A percentile compares a stretch with the other conserved stretches of the same genome.
These are phyloP conservation scores for Fusarium sp. DNA, from an alignment of 2,329 filamentous ascomycete genomes.

Conservation along the genomic window DNA sequence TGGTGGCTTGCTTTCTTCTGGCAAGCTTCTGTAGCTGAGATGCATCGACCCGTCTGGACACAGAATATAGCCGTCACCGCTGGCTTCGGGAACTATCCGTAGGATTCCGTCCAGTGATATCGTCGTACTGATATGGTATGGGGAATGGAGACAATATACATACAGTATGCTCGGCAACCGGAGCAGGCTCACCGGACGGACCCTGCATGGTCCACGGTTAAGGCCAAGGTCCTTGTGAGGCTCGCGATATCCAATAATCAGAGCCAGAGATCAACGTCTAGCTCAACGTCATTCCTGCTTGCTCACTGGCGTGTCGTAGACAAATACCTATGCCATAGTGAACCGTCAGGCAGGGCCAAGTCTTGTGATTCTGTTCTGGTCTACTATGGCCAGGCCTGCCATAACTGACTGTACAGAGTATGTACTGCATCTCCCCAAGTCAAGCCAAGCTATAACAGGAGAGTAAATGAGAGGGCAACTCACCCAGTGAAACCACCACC, in stretches of 20 bases:
- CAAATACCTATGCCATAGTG: background rate
- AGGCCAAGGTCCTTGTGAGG: slow-evolving; percentile 13
- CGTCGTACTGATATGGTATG: background rate
- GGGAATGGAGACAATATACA: background rate
- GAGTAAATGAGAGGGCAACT: background rate
- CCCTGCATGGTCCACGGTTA: background rate
- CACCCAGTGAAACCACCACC: background rate
- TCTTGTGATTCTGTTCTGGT: background rate
- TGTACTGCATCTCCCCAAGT: background rate
- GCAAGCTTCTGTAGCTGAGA: slow-evolving; percentile 6
- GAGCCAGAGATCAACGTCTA: background rate
- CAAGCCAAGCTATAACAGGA: background rate
- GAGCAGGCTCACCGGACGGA: slow-evolving; percentile 9
- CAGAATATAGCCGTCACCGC: slow-evolving; percentile 3
- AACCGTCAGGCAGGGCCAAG: background rate
- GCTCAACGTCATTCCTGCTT: slow-evolving; percentile 3
- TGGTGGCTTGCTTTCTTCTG: slow-evolving; percentile 6
- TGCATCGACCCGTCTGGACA: slow-evolving; percentile 6
- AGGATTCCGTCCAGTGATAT: background rate
- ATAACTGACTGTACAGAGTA: background rate
- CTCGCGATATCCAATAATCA: slow-evolving; percentile 1
- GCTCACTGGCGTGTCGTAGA: background rate
- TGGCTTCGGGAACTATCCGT: background rate
- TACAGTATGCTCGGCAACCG: background rate
- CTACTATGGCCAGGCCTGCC: background rate